phyloP scores from a whole-genome alignment of 352 stramenopile genomes.

The Globisporangium barbulae region DNA sequence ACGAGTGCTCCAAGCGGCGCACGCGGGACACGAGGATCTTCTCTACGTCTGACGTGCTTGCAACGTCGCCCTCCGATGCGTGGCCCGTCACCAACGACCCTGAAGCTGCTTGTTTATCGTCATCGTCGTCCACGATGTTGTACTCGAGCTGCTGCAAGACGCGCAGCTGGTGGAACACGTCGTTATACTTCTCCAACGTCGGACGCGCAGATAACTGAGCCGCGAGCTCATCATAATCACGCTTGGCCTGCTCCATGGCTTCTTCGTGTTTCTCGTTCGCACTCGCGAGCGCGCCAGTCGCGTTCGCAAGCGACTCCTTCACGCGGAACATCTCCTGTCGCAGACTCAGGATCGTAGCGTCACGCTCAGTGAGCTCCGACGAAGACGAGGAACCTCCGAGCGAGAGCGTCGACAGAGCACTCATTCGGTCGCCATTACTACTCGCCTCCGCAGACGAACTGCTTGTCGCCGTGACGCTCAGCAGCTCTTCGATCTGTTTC shows the following conservation, averaged over 20 bases:
- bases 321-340: slow-evolving; percentile 58
- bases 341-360: slow-evolving; percentile 41
- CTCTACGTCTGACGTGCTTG: slow-evolving; percentile 34
- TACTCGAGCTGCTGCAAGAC: slow-evolving; percentile 92
- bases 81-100: slow-evolving; percentile 11
- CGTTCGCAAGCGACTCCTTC: slow-evolving; percentile 40
- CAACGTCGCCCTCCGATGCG: neutral
- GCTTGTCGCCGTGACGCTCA: slow-evolving; percentile 26
- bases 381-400: neutral
- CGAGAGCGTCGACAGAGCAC: neutral
- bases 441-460: neutral
- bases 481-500: slow-evolving; percentile 75
- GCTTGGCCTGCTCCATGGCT: slow-evolving; percentile 27
- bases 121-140: slow-evolving; percentile 75
- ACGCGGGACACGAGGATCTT: slow-evolving; percentile 64
- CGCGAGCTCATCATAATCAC: slow-evolving; percentile 30
- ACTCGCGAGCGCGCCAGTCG: slow-evolving; percentile 20
- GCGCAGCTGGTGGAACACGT: slow-evolving; percentile 87
- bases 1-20: slow-evolving; percentile 61
- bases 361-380: slow-evolving; percentile 49
- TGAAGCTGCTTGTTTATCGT: slow-evolving; percentile 20
- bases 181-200: slow-evolving; percentile 83
- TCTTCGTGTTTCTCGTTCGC: slow-evolving; percentile 34
- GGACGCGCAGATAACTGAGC: slow-evolving; percentile 55
- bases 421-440: neutral